Base-by-base conservation (phyloP, 2,329 filamentous ascomycete species). In the Pezicula radicicola region DNA sequence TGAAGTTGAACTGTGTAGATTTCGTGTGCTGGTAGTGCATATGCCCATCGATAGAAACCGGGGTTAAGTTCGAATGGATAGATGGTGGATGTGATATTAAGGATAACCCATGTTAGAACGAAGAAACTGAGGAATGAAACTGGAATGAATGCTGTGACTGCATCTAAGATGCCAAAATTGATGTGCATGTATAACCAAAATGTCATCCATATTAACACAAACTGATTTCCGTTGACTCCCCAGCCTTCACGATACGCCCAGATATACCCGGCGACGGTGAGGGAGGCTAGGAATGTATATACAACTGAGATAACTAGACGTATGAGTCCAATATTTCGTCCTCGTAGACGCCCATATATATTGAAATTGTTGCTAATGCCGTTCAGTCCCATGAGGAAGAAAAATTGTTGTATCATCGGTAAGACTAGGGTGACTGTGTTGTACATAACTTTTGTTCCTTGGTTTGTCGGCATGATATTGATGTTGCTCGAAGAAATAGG, bases 1-100 rank as follows among this genome's bases (percentile, higher is more conserved):
- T 73, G 63, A 1, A 72, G 60, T 9, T 75, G 54, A 4, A 70
- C 50, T 3, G 67, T 63, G 53, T 71, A 76, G 36, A 87, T 74
- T 37, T 81, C 77, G 63, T 85, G 79, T 50, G 87, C 65, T 8
- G 83, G 84, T 79, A 82, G 84, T 0, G 77, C 83, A 61, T 84
- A 84, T 0, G 81, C 82, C 79, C 80, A 87, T 2, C 67, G 63
- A 62, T 82, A 88, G 60, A 87, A 86, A 0, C 65, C 69, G 0
- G 80, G 78, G 2, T 79, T 76, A 21, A 87, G 68, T 25, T 82
- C 79, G 41, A 87, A 70, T 4, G 78, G 68, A 63, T 86, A 82
- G 59, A 87, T 85, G 0, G 74, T 69, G 0, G 81, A 84, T 0
- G 75, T 71, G 0, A 86, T 81, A 59, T 88, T 88, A 6, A 80